Base-by-base conservation (phyloP, 345 rosid species). In the Reutealis trisperma region DNA sequence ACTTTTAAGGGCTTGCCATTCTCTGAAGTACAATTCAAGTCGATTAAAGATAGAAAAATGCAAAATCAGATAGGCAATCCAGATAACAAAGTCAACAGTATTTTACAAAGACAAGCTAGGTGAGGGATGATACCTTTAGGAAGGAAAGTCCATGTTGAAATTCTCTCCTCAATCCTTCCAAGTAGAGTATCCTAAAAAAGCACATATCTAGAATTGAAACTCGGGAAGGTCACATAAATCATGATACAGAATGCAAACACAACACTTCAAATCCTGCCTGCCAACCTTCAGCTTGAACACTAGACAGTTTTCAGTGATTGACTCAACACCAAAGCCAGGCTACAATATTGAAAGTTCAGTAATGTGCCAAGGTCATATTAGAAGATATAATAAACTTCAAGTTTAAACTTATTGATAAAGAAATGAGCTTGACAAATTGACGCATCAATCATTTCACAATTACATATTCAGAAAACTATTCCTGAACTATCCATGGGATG, bases 121-220 rank as follows among this genome's bases (percentile, higher is more conserved):
- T 0, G 22, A 58, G 37, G 7, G 62, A 74, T 16, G 14, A 52
- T 83, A 90, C 98, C 96, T 85, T 83, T 84, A 5, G 99, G 99
- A 77, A 93, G 91, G 71, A 91, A 91, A 65, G 93, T 90, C 98
- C 97, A 96, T 1, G 94, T 89, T 2, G 98, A 88, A 62, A 96
- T 81, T 87, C 88, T 89, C 79, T 92, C 94, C 78, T 92, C 96
- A 52, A 96, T 83, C 75, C 82, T 91, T 77, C 84, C 82, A 72
- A 92, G 76, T 73, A 90, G 67, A 9, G 82, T 81, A 81, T 92
- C 97, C 99, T 93, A 67, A 54, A 82, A 82, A 77, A 67, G 70
- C 58, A 69, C 18, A 77, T 73, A 55, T 19, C 61, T 70, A 41
- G 9, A 22, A n/a, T 65, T 52, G 41, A 19, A 72, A 71, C 27